These are phyloP conservation scores for Epichloe sibirici DNA, from an alignment of 2,329 filamentous ascomycete genomes.

Conservation along the genomic window DNA sequence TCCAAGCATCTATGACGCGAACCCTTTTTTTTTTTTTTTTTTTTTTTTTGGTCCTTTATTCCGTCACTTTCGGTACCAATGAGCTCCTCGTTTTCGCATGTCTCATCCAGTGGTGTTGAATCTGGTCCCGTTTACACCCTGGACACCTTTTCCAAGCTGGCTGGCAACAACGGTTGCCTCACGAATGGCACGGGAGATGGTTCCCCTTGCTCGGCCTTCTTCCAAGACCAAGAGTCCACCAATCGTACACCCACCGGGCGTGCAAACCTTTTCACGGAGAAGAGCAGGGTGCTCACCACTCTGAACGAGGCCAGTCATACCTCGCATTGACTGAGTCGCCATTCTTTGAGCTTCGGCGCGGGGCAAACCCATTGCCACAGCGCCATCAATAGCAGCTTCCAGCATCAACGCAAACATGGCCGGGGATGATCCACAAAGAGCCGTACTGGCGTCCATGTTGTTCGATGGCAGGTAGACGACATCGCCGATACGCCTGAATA, in stretches of 20 bases:
- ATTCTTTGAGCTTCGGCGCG: conserved; percentile 61
- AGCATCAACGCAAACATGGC: conserved; percentile 67
- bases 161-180: conserved; percentile 60
- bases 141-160: conserved; percentile 36
- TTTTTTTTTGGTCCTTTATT: too few species aligned
- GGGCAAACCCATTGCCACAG: conserved; percentile 66
- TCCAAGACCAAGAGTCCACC: conserved; percentile 62
- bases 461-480: conserved; percentile 54
- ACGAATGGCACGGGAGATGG: conserved; percentile 54
- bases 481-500: conserved; percentile 63
- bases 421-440: conserved; percentile 61
- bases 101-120: conserved; percentile 5
- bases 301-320: conserved; percentile 56
- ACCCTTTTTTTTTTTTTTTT: too few species aligned
- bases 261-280: conserved; percentile 63
- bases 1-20: neutral
- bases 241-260: conserved; percentile 68
- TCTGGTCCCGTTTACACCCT: conserved; percentile 25
- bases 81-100: neutral
- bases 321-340: conserved; percentile 69
- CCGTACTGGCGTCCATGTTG: conserved; percentile 62
- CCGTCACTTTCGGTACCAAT: neutral
- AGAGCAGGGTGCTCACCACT: conserved; percentile 64
- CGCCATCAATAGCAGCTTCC: conserved; percentile 65
- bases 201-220: conserved; percentile 57